Percentiles rank a stretch among this genome's conserved stretches.
Evolutionary conservation across 2,329 filamentous ascomycete genomes (phyloP).

Genomic region (Nemania bipapillata): DNA sequence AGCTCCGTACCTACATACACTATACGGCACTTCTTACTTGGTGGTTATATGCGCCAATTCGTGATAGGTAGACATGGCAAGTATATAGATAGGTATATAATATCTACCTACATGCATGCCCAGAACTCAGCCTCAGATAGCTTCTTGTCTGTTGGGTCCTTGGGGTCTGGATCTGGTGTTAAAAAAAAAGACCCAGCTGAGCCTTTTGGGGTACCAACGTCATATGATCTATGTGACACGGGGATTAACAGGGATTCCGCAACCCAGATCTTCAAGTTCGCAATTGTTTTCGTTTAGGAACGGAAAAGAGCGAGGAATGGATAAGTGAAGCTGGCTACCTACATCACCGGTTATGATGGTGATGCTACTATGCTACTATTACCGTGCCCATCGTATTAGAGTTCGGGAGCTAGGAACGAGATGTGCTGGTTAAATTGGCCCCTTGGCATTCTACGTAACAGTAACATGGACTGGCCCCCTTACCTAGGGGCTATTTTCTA

Average conservation of each 20-base stretch:
- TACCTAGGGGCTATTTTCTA: neutral
- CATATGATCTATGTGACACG: neutral
- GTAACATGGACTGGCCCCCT: neutral
- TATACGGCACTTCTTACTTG: neutral
- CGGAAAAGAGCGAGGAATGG: neutral
- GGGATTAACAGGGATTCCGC: neutral
- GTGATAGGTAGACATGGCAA: neutral
- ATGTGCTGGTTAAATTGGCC: neutral
- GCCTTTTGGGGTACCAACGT: slow-evolving; percentile 3
- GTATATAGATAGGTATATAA: neutral
- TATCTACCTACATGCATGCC: neutral
- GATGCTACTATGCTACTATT: neutral
- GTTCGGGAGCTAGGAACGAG: neutral
- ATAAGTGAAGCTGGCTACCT: neutral
- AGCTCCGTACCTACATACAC: neutral
- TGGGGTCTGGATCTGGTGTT: neutral
- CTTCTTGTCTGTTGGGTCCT: neutral
- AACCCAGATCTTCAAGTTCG: neutral
- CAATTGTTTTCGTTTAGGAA: neutral
- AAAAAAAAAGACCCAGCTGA: slow-evolving; percentile 6
- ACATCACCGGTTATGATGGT: neutral
- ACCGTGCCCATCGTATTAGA: neutral
- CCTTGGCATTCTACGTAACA: neutral
- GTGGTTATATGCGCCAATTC: neutral
- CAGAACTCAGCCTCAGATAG: neutral